A percentile compares a stretch with the other conserved stretches of the same genome.
These are phyloP conservation scores for Camellia lanceoleosa DNA, from an alignment of 148 eudicot species.

Conservation along the genomic window DNA sequence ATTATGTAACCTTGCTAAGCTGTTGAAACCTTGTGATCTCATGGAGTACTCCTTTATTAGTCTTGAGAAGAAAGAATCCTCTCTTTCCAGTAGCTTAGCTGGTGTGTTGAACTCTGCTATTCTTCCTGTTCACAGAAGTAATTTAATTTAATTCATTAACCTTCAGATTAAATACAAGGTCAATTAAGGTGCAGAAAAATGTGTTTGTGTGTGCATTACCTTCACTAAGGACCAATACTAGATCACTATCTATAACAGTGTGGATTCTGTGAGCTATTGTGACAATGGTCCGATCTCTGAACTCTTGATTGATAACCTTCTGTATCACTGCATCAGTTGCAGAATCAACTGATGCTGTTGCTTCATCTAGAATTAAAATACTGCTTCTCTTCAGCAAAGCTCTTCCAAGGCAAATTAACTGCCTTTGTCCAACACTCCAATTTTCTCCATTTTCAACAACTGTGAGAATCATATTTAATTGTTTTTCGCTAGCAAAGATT, in stretches of 20 bases:
- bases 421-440: slow-evolving; percentile 99
- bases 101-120: slow-evolving; percentile 60
- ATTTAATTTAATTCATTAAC: background rate
- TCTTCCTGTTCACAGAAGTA: slow-evolving; percentile 32
- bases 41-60: slow-evolving; percentile 49
- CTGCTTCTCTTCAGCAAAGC: slow-evolving; percentile 80
- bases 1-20: slow-evolving; percentile 22
- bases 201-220: slow-evolving; percentile 40
- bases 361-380: slow-evolving; percentile 86
- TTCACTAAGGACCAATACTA: slow-evolving; percentile 87
- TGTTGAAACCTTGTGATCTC: too few relatives aligned
- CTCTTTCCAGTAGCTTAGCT: slow-evolving; percentile 75
- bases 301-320: slow-evolving; percentile 72
- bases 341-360: slow-evolving; percentile 96
- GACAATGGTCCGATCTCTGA: slow-evolving; percentile 73
- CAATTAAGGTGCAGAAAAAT: background rate
- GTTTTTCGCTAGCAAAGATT: slow-evolving; percentile 3
- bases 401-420: slow-evolving; percentile 89
- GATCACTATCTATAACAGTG: slow-evolving; percentile 89
- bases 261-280: slow-evolving; percentile 99
- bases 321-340: slow-evolving; percentile 90
- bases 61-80: slow-evolving; percentile 87
- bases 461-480: slow-evolving; percentile 19
- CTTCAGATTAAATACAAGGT: background rate
- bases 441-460: slow-evolving; percentile 97